A percentile compares a stretch with the other conserved stretches of the same genome.
Conservation (phyloP, 495 filamentous ascomycete genomes). For the Talaromyces proteolyticus region DNA sequence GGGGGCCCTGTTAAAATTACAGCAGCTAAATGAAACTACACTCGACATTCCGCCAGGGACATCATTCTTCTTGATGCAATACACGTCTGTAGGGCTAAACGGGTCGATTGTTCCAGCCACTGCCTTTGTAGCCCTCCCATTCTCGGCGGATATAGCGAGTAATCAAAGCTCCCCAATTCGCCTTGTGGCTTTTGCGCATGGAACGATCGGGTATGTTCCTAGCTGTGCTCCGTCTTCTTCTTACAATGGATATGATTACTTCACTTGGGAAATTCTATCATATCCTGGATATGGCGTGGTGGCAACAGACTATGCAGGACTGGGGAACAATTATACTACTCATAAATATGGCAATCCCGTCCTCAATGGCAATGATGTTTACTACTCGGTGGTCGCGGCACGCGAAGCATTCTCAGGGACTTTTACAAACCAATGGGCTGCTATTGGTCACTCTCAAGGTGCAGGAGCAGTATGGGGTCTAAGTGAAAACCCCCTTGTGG, state of each 20-base stretch:
- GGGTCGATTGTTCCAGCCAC: constrained; percentile 43
- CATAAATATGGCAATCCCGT: constrained; percentile 34
- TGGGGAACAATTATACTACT: constrained; percentile 31
- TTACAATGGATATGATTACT: constrained; percentile 30
- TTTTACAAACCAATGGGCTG: constrained; percentile 29
- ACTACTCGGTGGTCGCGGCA: constrained; percentile 38
- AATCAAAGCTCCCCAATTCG: constrained; percentile 15
- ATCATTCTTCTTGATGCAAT: too few species aligned
- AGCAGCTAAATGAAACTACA: too few species aligned
- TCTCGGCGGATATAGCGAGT: constrained; percentile 16
- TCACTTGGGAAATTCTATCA: constrained; percentile 29
- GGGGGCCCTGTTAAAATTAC: too few species aligned
- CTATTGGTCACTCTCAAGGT: constrained; percentile 44
- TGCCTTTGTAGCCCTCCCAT: constrained; percentile 43
- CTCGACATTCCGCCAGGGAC: too few species aligned
- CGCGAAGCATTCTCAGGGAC: constrained; percentile 28
- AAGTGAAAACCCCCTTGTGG: constrained; percentile 30
- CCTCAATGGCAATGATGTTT: constrained; percentile 33
- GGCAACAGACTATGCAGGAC: constrained; percentile 45
- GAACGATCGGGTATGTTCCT: constrained; percentile 34
- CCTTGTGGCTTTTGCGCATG: constrained; percentile 42
- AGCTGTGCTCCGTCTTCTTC: constrained; percentile 31
- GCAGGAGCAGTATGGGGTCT: constrained; percentile 38
- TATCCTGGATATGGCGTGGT: constrained; percentile 42
- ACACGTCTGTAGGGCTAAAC: too few species aligned